These are phyloP conservation scores for Talaromyces sp. DNA, from an alignment of 2,329 filamentous ascomycete species.

Conservation along the genomic window DNA sequence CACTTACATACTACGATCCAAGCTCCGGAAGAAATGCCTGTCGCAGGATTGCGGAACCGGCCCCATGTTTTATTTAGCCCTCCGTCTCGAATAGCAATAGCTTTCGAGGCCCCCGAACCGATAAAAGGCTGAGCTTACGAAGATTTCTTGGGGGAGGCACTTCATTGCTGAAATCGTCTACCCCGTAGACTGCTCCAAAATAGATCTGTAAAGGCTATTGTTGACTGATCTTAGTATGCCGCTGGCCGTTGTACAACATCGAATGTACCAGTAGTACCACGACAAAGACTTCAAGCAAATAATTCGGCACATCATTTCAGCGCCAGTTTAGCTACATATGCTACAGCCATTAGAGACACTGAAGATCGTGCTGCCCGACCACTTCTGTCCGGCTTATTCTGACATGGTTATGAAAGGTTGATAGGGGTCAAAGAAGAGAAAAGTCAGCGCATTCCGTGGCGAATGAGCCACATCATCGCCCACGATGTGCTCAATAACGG, in stretches of 20 bases:
- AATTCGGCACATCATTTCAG: neutral
- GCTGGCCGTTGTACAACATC: neutral
- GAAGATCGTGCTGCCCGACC: neutral
- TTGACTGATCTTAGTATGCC: neutral
- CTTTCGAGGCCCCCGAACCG: too few species aligned
- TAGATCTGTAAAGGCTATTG: neutral
- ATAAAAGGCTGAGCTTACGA: too few species aligned
- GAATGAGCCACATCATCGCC: neutral
- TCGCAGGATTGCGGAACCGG: neutral
- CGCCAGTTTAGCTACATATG: neutral
- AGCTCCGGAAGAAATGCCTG: neutral
- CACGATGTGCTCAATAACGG: neutral
- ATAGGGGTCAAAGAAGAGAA: neutral
- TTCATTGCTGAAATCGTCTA: neutral
- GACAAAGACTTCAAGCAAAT: neutral
- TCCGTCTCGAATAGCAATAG: neutral
- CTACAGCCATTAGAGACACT: neutral
- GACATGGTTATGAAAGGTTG: neutral
- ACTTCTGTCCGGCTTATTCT: neutral
- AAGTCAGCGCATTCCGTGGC: neutral
- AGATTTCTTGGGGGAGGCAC: neutral
- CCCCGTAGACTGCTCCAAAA: neutral
- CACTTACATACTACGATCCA: neutral
- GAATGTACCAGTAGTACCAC: neutral
- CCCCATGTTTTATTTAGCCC: neutral